These are phyloP conservation scores for Glycine latifolia DNA, from an alignment of 306 rosid genomes.

Conservation along the genomic window DNA sequence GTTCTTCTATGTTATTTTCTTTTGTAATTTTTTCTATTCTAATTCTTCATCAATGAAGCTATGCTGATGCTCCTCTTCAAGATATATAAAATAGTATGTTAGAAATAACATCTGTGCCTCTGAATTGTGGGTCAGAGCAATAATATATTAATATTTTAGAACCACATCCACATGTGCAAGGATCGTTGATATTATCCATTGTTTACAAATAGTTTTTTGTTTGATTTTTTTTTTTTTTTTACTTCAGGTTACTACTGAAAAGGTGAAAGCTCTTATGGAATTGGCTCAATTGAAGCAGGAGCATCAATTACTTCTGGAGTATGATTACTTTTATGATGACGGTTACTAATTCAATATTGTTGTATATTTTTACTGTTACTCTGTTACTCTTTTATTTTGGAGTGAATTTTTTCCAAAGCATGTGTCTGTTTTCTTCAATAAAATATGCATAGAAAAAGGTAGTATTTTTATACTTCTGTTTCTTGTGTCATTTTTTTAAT, in stretches of 20 bases:
- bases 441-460: constrained; percentile 7
- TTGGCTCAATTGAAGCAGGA: constrained; percentile 89
- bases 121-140: constrained; percentile 33
- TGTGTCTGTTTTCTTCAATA: constrained; percentile 16
- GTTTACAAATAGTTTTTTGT: constrained; percentile 34
- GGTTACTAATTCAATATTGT: constrained; percentile 38
- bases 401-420: constrained; percentile 17
- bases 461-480: constrained; percentile 1
- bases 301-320: constrained; percentile 78
- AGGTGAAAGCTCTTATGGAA: constrained; percentile 91
- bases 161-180: background rate
- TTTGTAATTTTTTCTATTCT: constrained; percentile 18
- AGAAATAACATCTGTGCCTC: constrained; percentile 23
- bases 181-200: constrained; percentile 32
- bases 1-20: constrained; percentile 27
- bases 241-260: constrained; percentile 93
- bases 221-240: constrained; percentile 30
- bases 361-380: constrained; percentile 24
- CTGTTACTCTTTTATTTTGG: constrained; percentile 29
- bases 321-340: constrained; percentile 50
- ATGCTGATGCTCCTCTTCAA: constrained; percentile 27
- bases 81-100: constrained; percentile 30
- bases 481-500: constrained; percentile 31
- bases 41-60: constrained; percentile 29
- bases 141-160: constrained; percentile 15